Conservation (phyloP, 257 asterid species). For the Solanum clarkiae region DNA sequence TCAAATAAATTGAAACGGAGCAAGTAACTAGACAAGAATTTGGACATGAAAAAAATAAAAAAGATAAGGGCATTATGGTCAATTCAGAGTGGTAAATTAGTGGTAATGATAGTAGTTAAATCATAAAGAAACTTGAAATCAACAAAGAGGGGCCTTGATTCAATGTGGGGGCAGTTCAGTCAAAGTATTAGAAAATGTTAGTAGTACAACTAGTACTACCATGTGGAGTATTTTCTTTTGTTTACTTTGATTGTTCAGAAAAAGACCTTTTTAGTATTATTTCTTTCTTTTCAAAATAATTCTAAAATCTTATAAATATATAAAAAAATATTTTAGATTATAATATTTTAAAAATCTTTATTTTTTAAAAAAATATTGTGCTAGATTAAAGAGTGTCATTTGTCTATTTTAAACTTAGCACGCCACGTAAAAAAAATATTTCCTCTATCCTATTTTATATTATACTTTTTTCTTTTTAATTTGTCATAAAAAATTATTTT, state of each 20-base stretch:
- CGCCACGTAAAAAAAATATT: no score
- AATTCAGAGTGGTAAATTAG: not conserved
- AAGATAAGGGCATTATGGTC: not conserved
- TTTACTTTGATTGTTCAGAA: not conserved
- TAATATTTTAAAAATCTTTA: no score
- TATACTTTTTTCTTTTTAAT: no score
- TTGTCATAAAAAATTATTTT: no score
- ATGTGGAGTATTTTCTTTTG: not conserved
- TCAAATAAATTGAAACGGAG: no score
- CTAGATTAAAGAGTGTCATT: no score
- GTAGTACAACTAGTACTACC: not conserved
- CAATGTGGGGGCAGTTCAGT: slow-evolving; percentile 39
- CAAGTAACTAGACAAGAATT: not conserved
- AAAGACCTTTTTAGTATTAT: not conserved
- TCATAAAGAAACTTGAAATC: slow-evolving; percentile 13
- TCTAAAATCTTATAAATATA: no score
- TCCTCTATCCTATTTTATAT: no score
- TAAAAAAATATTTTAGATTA: no score
- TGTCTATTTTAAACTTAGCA: no score
- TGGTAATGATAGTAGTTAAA: not conserved
- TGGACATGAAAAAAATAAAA: not conserved
- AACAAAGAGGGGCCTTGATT: slow-evolving; percentile 45
- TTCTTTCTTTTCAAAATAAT: no score
- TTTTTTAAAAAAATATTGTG: no score
- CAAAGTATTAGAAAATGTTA: slow-evolving; percentile 26